Evolutionary conservation across 768 basidiomycete genomes (phyloP).

Genomic region (Antrodiella citrinella): DNA sequence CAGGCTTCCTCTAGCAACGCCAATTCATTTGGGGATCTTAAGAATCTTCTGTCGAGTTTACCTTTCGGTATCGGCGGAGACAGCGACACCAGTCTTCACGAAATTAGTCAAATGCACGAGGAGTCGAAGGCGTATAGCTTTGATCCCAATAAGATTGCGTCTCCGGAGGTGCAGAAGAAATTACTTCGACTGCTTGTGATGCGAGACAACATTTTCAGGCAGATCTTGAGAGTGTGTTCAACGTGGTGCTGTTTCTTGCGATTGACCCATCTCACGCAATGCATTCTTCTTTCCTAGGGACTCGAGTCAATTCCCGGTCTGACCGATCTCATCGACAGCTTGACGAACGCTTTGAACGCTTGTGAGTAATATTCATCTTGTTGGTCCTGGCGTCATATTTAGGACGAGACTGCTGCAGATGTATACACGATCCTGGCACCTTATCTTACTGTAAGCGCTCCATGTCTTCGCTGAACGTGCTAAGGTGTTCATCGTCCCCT

Average conservation of each 20-base stretch:
- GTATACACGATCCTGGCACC: slow-evolving; percentile 64
- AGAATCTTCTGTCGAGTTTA: slow-evolving; percentile 41
- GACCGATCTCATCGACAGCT: slow-evolving; percentile 44
- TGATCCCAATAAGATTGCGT: slow-evolving; percentile 53
- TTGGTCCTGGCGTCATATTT: not conserved
- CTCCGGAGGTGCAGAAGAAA: slow-evolving; percentile 53
- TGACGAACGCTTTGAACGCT: slow-evolving; percentile 59
- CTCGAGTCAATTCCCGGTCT: slow-evolving; percentile 66
- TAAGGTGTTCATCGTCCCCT: not conserved
- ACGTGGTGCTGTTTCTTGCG: not conserved
- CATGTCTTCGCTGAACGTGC: not conserved
- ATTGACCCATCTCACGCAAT: not conserved
- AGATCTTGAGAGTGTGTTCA: slow-evolving; percentile 25
- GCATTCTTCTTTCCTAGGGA: slow-evolving; percentile 20
- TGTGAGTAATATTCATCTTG: slow-evolving; percentile 31
- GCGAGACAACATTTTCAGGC: slow-evolving; percentile 52
- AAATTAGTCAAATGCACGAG: slow-evolving; percentile 48
- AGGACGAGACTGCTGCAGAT: slow-evolving; percentile 27
- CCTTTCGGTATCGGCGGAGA: slow-evolving; percentile 36
- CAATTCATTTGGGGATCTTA: slow-evolving; percentile 29
- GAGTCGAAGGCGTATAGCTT: slow-evolving; percentile 53
- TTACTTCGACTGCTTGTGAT: slow-evolving; percentile 52
- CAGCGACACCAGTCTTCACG: slow-evolving; percentile 35
- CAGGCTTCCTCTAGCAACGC: slow-evolving; percentile 18
- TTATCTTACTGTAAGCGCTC: slow-evolving; percentile 40